Evolutionary conservation across 805 yeast species (phyloP).

Genomic region (Ogataea nitratoaversa): DNA sequence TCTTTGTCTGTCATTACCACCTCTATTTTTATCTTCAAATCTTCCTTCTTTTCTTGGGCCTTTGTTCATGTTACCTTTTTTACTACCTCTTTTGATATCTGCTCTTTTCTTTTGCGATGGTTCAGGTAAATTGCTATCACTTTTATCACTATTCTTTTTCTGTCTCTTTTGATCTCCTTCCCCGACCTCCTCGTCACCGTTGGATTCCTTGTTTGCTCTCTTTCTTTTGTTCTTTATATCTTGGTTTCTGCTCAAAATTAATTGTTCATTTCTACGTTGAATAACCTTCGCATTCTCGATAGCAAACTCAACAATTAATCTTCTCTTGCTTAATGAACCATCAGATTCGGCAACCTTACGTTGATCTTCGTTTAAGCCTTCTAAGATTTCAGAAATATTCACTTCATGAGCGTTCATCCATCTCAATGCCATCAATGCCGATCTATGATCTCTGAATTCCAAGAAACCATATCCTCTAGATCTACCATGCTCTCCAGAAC

Average conservation of each 20-base stretch:
- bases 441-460: conserved; percentile 86
- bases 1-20: conserved; percentile 10
- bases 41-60: conserved; percentile 7
- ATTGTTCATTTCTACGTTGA: conserved; percentile 78
- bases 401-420: conserved; percentile 96
- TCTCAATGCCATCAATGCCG: conserved; percentile 93
- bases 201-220: conserved; percentile 16
- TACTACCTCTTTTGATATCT: conserved; percentile 9
- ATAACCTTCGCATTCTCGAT: conserved; percentile 92
- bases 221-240: conserved; percentile 31
- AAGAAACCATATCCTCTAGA: conserved; percentile 96
- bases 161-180: conserved; percentile 19
- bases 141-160: conserved; percentile 23
- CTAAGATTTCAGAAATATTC: conserved; percentile 60
- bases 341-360: conserved; percentile 51
- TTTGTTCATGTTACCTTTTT: conserved; percentile 18
- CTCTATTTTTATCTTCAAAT: not conserved
- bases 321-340: conserved; percentile 52
- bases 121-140: not conserved
- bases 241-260: conserved; percentile 29
- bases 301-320: conserved; percentile 91
- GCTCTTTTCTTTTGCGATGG: conserved; percentile 13
- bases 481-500: conserved; percentile 81
- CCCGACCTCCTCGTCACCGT: conserved; percentile 8
- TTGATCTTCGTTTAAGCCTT: conserved; percentile 70